Conservation (phyloP, 345 rosid genomes). For the Eucalyptus brandiana region DNA sequence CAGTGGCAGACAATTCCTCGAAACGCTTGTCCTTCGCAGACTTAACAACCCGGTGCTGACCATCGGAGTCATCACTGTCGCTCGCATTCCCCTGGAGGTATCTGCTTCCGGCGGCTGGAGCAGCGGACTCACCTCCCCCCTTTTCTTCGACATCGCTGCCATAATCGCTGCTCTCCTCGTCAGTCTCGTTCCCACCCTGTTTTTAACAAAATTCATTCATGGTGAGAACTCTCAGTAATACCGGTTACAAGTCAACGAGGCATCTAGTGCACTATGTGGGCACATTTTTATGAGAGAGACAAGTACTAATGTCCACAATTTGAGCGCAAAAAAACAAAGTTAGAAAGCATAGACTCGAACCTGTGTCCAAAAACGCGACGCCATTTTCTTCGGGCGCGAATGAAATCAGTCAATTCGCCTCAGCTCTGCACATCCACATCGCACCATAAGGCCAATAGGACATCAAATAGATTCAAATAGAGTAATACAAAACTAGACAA, state of each 20-base stretch:
- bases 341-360: constrained; percentile 12
- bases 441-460: not conserved
- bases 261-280: not conserved
- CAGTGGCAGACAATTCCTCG: constrained; percentile 68
- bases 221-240: not conserved
- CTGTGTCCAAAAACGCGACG: constrained; percentile 61
- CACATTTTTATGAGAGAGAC: not conserved
- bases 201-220: not conserved
- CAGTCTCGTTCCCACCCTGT: constrained; percentile 66
- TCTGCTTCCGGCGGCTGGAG: constrained; percentile 16
- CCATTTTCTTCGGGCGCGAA: constrained; percentile 11
- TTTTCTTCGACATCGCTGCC: constrained; percentile 34
- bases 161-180: constrained; percentile 39
- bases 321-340: not conserved
- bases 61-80: constrained; percentile 65
- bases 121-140: constrained; percentile 15
- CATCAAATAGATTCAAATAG: not conserved
- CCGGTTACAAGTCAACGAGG: not conserved
- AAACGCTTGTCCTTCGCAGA: constrained; percentile 85
- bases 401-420: not conserved
- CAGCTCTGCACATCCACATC: not conserved
- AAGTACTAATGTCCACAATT: not conserved
- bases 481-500: not conserved
- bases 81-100: constrained; percentile 46
- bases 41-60: constrained; percentile 59